Percentiles rank a stretch among this genome's conserved stretches.
These are phyloP conservation scores for Fomitopsis palustris DNA, from an alignment of 1,284 basidiomycete genomes.

Conservation along the genomic window DNA sequence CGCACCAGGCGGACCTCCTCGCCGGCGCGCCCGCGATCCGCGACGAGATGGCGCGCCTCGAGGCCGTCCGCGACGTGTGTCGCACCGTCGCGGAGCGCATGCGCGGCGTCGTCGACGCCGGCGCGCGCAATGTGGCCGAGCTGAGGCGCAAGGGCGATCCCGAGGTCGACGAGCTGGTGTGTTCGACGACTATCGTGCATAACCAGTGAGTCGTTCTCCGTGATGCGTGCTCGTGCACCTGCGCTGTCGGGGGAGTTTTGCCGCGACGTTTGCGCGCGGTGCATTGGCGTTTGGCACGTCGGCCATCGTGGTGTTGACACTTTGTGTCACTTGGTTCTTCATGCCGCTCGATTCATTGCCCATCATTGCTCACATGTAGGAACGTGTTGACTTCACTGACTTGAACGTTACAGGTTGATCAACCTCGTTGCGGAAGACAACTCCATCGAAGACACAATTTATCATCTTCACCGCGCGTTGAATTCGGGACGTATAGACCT, in stretches of 20 bases:
- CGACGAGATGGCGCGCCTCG: slow-evolving; percentile 94
- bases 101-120: slow-evolving; percentile 56
- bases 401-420: slow-evolving; percentile 62
- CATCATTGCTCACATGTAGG: background rate
- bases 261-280: background rate
- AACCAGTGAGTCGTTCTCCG: slow-evolving; percentile 75
- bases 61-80: slow-evolving; percentile 94
- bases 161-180: slow-evolving; percentile 91
- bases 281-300: background rate
- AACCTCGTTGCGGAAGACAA: slow-evolving; percentile 98
- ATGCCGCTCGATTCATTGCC: background rate
- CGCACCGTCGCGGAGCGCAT: slow-evolving; percentile 70
- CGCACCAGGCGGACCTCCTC: slow-evolving; percentile 81
- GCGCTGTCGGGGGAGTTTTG: slow-evolving; percentile 4
- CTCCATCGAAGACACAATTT: slow-evolving; percentile 97
- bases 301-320: background rate
- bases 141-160: slow-evolving; percentile 74
- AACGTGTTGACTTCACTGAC: slow-evolving; percentile 2
- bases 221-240: background rate
- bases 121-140: slow-evolving; percentile 66
- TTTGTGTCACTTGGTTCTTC: background rate
- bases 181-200: slow-evolving; percentile 91
- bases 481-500: slow-evolving; percentile 91
- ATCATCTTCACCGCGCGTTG: slow-evolving; percentile 92
- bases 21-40: slow-evolving; percentile 89